Evolutionary conservation across 2,329 filamentous ascomycete species (phyloP), one percentile per base, ranked within the genome.

Genomic region (Neofusicoccum laricinum): DNA sequence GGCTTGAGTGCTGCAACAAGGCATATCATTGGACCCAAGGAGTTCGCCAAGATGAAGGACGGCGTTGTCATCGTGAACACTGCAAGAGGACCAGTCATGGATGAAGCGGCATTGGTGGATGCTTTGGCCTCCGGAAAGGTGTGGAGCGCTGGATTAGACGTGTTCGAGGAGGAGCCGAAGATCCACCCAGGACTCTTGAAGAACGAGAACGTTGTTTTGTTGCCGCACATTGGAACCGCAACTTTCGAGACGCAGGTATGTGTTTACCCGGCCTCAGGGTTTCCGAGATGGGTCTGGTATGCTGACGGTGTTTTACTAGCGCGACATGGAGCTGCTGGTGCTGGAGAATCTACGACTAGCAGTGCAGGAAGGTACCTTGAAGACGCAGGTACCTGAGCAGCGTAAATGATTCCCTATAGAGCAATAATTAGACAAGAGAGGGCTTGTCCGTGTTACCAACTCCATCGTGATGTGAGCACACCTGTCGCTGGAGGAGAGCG

Each of bases 351-450:
- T 89, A 72, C 81, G 81, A 70, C 80, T 76, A 36, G 85, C 82
- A 5, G 79, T 88, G 43, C 81, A 86, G 69, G 80, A 83, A 65
- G 85, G 84, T 4, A 80, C 80, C 65, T 73, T 89, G 72, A 74
- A 88, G 64, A 88, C 86, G n/a, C 80, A 84, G 66, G 83, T 89
- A 45, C 81, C 83, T 3, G 86, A 88, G 74, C 86, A 88, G 78
- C 85, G 82, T 68, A 68, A 71, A 64, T 69, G 38, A 63, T 59
- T 59, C 40, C 41, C 25, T 19, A 6, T 59, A 48, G 41, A 46
- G 25, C 30, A 36, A 36, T 41, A 46, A 6, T 10, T 59, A 36
- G 55, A 59, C 5, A 46, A 46, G 15, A 46, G 21, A 36, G 5
- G 21, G n/a, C 34, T 4, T 15, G 8, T 41, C 19, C 2, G 10